These are phyloP conservation scores for Saprolegnia parasitica DNA, from an alignment of 352 stramenopile genomes.

Conservation along the genomic window DNA sequence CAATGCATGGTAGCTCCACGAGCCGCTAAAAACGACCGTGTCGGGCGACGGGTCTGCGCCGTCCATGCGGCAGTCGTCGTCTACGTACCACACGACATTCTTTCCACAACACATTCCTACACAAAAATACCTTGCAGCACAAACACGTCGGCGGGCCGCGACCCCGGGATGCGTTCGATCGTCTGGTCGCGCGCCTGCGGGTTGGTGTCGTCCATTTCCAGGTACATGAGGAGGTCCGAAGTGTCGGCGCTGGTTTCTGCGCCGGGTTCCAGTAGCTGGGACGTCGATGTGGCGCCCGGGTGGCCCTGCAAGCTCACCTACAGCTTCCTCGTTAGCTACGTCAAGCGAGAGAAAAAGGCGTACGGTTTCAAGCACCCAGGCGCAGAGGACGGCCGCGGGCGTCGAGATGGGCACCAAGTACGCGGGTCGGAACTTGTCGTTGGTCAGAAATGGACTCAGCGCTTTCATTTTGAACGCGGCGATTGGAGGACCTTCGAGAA, in stretches of 20 bases:
- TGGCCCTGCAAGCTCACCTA: neutral
- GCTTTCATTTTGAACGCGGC: slow-evolving; percentile 72
- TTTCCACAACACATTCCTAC: neutral
- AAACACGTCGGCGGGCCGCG: neutral
- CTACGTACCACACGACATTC: neutral
- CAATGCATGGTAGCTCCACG: slow-evolving; percentile 59
- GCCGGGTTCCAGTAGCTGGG: slow-evolving; percentile 5
- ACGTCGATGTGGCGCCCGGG: neutral
- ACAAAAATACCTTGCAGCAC: slow-evolving; percentile 10
- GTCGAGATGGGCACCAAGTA: slow-evolving; percentile 51
- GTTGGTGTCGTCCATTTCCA: slow-evolving; percentile 15
- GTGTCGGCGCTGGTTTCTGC: neutral
- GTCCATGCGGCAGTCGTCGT: slow-evolving; percentile 9
- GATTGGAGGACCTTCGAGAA: slow-evolving; percentile 39
- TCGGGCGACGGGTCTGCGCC: neutral
- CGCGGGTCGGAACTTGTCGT: slow-evolving; percentile 63
- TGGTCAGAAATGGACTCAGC: slow-evolving; percentile 60
- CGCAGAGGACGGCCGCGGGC: slow-evolving; percentile 51
- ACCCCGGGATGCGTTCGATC: neutral
- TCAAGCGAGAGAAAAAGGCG: neutral
- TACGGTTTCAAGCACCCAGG: slow-evolving; percentile 47
- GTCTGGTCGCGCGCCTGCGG: neutral
- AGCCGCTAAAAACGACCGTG: slow-evolving; percentile 51
- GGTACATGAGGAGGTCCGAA: neutral
- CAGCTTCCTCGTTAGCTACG: neutral